Percentiles rank a stretch among this genome's conserved stretches.
phyloP scores from a whole-genome alignment of 1,284 basidiomycete genomes.

The Leccinum subrobustum region DNA sequence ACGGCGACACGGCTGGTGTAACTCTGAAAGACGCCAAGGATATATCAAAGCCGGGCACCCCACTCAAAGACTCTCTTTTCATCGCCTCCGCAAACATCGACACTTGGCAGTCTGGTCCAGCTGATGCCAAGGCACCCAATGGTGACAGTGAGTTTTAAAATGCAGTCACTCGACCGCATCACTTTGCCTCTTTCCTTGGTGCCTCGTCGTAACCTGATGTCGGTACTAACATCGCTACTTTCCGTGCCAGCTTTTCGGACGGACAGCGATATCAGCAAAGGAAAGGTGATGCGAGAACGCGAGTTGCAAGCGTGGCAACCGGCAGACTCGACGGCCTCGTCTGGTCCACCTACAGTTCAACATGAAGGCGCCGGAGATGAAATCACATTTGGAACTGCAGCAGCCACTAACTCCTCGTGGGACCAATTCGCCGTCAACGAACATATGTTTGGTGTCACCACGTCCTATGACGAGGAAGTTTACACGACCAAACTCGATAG shows the following conservation, averaged over 20 bases:
- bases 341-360: conserved; percentile 20
- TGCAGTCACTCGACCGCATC: neutral
- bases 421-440: conserved; percentile 98
- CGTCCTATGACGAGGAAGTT: conserved; percentile 89
- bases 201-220: neutral
- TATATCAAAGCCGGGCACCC: conserved; percentile 56
- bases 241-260: conserved; percentile 73
- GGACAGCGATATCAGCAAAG: conserved; percentile 81
- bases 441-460: conserved; percentile 88
- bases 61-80: conserved; percentile 67
- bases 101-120: conserved; percentile 68
- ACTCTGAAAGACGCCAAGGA: conserved; percentile 76
- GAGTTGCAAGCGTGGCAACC: conserved; percentile 84
- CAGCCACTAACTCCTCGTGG: conserved; percentile 59
- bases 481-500: conserved; percentile 97
- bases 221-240: conserved; percentile 18
- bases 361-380: conserved; percentile 50
- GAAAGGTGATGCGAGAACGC: conserved; percentile 60
- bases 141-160: conserved; percentile 56
- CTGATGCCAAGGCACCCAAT: conserved; percentile 61
- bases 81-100: conserved; percentile 71
- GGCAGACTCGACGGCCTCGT: conserved; percentile 27
- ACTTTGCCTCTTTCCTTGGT: neutral
- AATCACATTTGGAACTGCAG: conserved; percentile 63
- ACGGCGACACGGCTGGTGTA: conserved; percentile 68